Conservation (phyloP, 169 alveolate species). For the Eimeria nieschulzi region DNA sequence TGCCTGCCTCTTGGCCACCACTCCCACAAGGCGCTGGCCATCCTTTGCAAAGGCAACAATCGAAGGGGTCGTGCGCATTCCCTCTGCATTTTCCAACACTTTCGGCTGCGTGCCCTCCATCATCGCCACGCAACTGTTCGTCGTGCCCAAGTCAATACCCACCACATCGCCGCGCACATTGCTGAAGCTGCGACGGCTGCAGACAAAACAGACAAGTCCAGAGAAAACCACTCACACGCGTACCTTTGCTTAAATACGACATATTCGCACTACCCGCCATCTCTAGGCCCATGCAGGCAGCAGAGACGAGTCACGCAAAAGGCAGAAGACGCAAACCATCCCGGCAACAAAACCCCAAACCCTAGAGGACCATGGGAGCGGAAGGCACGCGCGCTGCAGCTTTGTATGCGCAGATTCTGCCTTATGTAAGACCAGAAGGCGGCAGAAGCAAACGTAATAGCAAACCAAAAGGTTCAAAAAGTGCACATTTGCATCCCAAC, state of each 20-base stretch:
- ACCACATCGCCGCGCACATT: slow-evolving; percentile 83
- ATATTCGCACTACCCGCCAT: background rate
- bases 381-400: background rate
- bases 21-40: slow-evolving; percentile 96
- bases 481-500: no score
- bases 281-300: background rate
- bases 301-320: background rate
- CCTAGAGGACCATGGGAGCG: no score
- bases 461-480: no score
- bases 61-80: slow-evolving; percentile 99
- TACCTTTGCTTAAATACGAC: background rate
- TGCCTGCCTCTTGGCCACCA: slow-evolving; percentile 96
- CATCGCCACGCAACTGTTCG: slow-evolving; percentile 99
- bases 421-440: no score
- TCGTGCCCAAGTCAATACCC: slow-evolving; percentile 99
- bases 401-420: background rate
- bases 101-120: slow-evolving; percentile 95
- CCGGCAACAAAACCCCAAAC: no score
- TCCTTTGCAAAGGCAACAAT: slow-evolving; percentile 98
- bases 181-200: slow-evolving; percentile 59
- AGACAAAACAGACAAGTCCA: background rate
- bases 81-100: slow-evolving; percentile 97
- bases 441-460: no score
- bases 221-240: background rate
- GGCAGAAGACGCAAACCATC: no score